Evolutionary conservation across 192 early-diverging fungal species (phyloP).

Genomic region (Dispira parvispora): DNA sequence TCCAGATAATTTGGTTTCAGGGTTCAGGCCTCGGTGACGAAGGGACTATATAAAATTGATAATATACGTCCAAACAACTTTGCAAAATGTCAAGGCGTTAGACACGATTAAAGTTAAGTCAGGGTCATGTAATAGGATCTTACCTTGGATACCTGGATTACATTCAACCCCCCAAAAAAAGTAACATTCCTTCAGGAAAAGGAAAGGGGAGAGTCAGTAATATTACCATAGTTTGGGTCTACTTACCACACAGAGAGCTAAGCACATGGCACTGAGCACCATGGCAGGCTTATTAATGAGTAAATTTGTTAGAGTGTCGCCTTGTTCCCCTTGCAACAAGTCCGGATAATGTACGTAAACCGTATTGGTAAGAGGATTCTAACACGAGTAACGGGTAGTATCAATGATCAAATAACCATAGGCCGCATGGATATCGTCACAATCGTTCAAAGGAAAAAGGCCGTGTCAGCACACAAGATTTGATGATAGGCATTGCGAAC

Average conservation of each 20-base stretch:
- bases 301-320: no score
- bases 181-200: not conserved
- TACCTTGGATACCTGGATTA: not conserved
- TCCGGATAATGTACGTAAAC: no score
- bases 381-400: no score
- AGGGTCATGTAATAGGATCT: not conserved
- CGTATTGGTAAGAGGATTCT: no score
- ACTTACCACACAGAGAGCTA: no score
- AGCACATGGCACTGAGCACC: no score
- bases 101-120: not conserved
- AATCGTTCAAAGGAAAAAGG: not conserved
- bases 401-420: no score
- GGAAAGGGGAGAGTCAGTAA: not conserved
- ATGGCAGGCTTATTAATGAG: no score
- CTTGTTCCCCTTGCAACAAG: no score
- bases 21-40: not conserved
- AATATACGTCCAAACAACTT: not conserved
- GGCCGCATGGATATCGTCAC: no score
- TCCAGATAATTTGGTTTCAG: not conserved
- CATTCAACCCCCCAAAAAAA: not conserved
- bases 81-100: not conserved
- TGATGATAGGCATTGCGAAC: not conserved
- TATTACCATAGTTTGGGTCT: not conserved
- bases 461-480: not conserved
- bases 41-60: not conserved